Evolutionary conservation across 1,139 yeast genomes (phyloP), one percentile per base, ranked within the genome.

Genomic region (Zygotorulaspora mrakii): DNA sequence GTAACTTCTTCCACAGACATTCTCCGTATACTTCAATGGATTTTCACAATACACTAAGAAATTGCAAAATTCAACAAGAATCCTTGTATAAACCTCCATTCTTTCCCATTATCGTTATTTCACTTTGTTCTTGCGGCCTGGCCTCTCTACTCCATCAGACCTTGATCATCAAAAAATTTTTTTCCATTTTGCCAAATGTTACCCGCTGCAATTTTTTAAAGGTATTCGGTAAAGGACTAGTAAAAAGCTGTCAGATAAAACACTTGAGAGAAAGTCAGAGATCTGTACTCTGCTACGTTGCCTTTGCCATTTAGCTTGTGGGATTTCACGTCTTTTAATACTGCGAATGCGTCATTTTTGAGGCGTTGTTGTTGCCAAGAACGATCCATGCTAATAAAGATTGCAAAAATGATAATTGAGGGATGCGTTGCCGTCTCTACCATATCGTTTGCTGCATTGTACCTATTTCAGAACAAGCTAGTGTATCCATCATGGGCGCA

Each of bases 401-500:
- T 40, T 2, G 14, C 47, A 14, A 61, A 55, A 46, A 60, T 64
- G 64, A 44, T 60, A 13, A 35, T 57, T 8, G 59, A 59, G 14
- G 61, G 63, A 16, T 46, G 52, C 11, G 49, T 58, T 5, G 55
- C 63, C 2, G 36, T 61, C 4, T 49, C 60, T 3, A 49, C 65
- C 0, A 42, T 75, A 20, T 70, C 73, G 2, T 59, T 80, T 12
- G 55, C 71, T 4, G 82, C 83, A 0, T 60, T 85, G 17, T 86
- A 86, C 61, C 58, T 73, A 12, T 82, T 72, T 58, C 98, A 91
- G 60, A 68, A 71, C 36, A 70, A 68, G 36, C 62, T 94, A 39
- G 81, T 91, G 9, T 91, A 91, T 58, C 96, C 97, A 0, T 76
- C 95, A 2, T 71, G 77, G 47, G 70, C 88, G 35, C 89, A 89